Base-by-base conservation (phyloP, 306 rosid genomes). In the Quercus berberidifolia region DNA sequence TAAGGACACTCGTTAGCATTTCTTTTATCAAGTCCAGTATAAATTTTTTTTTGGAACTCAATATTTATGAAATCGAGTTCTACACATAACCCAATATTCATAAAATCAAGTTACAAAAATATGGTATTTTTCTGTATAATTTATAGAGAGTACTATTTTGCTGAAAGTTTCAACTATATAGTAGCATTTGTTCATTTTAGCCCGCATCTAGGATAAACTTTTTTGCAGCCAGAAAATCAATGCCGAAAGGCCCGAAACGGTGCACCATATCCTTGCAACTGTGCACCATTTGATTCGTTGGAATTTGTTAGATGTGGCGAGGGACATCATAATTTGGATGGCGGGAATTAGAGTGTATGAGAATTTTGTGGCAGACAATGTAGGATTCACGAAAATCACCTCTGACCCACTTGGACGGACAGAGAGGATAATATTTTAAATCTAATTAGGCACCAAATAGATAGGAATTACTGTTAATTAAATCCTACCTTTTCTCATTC, bases 311-410 rank as follows among this genome's bases (percentile, higher is more conserved):
- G 52, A 46, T 15, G 75, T 30, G 69, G 70, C 59, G 49, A 55
- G 77, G 58, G 75, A 54, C 83, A 74, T 64, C 43, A 77, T 65
- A 63, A 83, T 76, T 83, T 83, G 76, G 49, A 75, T 57, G 72
- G 80, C 83, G 72, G 81, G 79, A 70, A 73, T 69, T 58, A 15
- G 23, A 57, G 75, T 35, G 80, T 60, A 43, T 77, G 26, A 74
- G 64, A 41, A 58, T 52, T 52, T 78, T 67, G 87, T 90, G 93
- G 93, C 87, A 84, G 90, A 90, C 93, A 87, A 51, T 77, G 80
- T 80, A 64, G 81, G 80, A 78, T 82, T 82, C 80, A 56, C 78
- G 91, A 87, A 84, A 90, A 82, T 72, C 80, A 88, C 91, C 54
- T 60, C 82, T 81, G 79, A 86, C 89, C 90, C 86, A 88, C 89